Percentiles rank a stretch among this genome's conserved stretches.
phyloP scores from a whole-genome alignment of 2,329 filamentous ascomycete species.

The Diaporthe capsici region DNA sequence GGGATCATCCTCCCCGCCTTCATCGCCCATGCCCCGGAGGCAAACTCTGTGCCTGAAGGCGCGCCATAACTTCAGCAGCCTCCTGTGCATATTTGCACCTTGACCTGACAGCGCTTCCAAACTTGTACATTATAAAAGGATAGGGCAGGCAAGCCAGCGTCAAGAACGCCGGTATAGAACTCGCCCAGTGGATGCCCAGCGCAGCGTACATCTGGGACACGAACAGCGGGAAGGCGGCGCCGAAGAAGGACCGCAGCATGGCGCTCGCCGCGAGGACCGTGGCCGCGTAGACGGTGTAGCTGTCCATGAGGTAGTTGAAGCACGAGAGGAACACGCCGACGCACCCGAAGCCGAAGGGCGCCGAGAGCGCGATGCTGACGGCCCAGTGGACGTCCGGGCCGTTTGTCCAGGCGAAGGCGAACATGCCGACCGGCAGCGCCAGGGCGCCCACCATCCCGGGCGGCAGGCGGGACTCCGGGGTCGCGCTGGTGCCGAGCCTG shows the following conservation, averaged over 20 bases:
- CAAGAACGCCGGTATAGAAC: conserved; percentile 80
- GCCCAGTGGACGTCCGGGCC: conserved; percentile 49
- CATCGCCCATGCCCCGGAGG: background rate
- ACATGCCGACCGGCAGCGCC: conserved; percentile 33
- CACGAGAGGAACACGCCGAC: conserved; percentile 76
- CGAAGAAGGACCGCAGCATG: conserved; percentile 80
- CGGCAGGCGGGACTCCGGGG: conserved; percentile 74
- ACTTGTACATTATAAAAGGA: conserved; percentile 72
- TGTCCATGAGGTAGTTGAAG: conserved; percentile 77
- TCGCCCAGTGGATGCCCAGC: conserved; percentile 83
- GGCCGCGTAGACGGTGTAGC: conserved; percentile 82
- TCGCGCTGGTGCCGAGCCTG: conserved; percentile 54
- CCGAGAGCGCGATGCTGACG: conserved; percentile 53
- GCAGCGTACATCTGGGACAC: conserved; percentile 70
- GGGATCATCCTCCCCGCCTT: background rate
- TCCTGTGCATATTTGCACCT: conserved; percentile 80
- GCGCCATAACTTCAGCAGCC: conserved; percentile 71
- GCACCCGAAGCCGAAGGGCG: conserved; percentile 58
- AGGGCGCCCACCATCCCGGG: conserved; percentile 72
- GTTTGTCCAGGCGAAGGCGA: conserved; percentile 32
- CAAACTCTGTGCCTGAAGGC: background rate
- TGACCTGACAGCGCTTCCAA: conserved; percentile 70
- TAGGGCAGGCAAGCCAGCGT: conserved; percentile 68
- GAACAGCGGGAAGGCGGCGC: conserved; percentile 80
- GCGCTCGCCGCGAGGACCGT: conserved; percentile 81